These are phyloP conservation scores for Esteya vermicola DNA, from an alignment of 2,329 filamentous ascomycete species.

Conservation along the genomic window DNA sequence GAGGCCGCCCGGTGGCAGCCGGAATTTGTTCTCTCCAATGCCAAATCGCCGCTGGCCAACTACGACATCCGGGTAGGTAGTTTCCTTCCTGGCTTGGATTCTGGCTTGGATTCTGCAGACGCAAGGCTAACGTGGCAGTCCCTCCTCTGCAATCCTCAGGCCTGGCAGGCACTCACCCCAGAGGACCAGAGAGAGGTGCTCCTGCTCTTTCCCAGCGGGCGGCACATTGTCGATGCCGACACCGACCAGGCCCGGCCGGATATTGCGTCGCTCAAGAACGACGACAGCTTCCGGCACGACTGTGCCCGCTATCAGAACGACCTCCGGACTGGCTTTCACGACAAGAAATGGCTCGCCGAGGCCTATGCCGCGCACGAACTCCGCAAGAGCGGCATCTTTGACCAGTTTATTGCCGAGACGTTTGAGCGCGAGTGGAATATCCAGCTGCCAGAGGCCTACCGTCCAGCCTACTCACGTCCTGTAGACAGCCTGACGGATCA, in stretches of 20 bases:
- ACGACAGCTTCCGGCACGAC: conserved; percentile 28
- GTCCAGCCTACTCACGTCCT: conserved; percentile 7
- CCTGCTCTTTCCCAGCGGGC: conserved; percentile 20
- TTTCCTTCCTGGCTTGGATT: background rate
- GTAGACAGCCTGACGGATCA: no score
- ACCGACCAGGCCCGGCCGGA: conserved; percentile 21
- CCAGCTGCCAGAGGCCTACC: conserved; percentile 21
- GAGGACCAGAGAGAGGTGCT: conserved; percentile 21
- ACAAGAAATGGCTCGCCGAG: conserved; percentile 35
- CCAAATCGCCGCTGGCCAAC: conserved; percentile 19
- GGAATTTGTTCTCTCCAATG: conserved; percentile 20
- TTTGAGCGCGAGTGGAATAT: conserved; percentile 35
- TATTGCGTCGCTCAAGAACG: conserved; percentile 21
- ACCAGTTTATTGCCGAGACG: conserved; percentile 27
- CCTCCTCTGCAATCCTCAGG: conserved; percentile 20
- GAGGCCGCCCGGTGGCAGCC: conserved; percentile 12
- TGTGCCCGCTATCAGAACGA: conserved; percentile 27
- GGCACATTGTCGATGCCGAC: conserved; percentile 17
- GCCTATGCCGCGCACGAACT: conserved; percentile 36
- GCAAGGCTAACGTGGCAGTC: conserved; percentile 13
- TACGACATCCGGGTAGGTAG: conserved; percentile 21
- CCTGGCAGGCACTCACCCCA: conserved; percentile 21
- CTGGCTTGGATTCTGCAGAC: background rate
- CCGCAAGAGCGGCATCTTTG: conserved; percentile 33
- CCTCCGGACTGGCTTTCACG: conserved; percentile 32